A percentile compares a stretch with the other conserved stretches of the same genome.
Conservation (phyloP, 768 basidiomycete species). For the Psilocybe cubensis region DNA sequence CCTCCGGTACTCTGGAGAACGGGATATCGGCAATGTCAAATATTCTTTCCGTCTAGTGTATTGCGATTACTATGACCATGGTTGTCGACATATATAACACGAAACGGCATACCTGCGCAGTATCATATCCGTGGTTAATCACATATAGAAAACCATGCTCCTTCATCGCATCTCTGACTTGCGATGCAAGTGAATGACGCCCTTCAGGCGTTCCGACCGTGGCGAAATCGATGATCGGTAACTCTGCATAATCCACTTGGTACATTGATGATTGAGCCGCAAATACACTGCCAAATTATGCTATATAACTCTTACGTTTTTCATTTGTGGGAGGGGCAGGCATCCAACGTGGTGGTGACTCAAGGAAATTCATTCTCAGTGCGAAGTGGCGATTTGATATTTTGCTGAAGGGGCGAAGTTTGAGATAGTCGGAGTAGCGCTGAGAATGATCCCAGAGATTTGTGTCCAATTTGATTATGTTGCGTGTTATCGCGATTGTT, state of each 20-base stretch:
- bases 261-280: too few species aligned
- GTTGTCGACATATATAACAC: background rate
- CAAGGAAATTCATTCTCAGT: too few species aligned
- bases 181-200: slow-evolving; percentile 36
- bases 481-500: too few species aligned
- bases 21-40: slow-evolving; percentile 54
- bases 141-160: slow-evolving; percentile 52
- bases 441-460: too few species aligned
- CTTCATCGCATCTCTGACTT: slow-evolving; percentile 49
- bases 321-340: too few species aligned
- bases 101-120: slow-evolving; percentile 36
- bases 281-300: too few species aligned
- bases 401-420: too few species aligned
- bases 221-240: slow-evolving; percentile 56
- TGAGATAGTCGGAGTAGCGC: too few species aligned
- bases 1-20: slow-evolving; percentile 41
- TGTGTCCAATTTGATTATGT: too few species aligned
- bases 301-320: too few species aligned
- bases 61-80: background rate
- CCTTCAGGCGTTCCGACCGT: slow-evolving; percentile 39
- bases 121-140: slow-evolving; percentile 48
- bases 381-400: too few species aligned
- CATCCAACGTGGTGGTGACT: too few species aligned
- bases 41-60: slow-evolving; percentile 48
- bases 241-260: slow-evolving; percentile 47